Evolutionary conservation across 83 land plant genomes (phyloP).

Genomic region (Picea abies): DNA sequence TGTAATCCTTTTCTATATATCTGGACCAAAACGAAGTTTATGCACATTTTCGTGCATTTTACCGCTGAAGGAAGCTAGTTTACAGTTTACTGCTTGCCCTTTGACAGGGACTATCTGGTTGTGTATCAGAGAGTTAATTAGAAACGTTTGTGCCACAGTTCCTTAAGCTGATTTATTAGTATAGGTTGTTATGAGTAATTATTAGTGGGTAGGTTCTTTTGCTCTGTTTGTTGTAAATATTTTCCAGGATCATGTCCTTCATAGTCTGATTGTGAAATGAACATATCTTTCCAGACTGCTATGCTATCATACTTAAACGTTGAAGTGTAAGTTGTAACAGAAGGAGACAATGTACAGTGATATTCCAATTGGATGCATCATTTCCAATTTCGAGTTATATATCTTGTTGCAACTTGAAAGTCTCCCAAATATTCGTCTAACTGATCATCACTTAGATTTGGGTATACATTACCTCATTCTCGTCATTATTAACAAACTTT

Average conservation of each 20-base stretch:
- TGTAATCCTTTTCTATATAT: background rate
- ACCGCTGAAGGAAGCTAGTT: too few relatives aligned
- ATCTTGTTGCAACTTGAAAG: background rate
- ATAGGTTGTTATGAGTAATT: background rate
- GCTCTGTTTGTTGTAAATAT: background rate
- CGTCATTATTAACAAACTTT: too few relatives aligned
- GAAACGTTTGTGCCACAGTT: background rate
- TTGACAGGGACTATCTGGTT: background rate
- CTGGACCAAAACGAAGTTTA: background rate
- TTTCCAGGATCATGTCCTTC: background rate
- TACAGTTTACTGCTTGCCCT: too few relatives aligned
- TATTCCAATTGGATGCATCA: background rate
- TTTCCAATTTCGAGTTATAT: background rate
- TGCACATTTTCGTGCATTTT: background rate
- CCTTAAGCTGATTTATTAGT: background rate
- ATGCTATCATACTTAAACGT: background rate
- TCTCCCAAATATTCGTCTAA: too few relatives aligned
- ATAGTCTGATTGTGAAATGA: background rate
- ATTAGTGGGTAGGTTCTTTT: background rate
- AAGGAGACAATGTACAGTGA: too few relatives aligned
- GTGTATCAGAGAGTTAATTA: background rate
- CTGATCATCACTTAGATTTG: too few relatives aligned
- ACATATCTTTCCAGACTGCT: background rate
- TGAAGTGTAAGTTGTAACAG: too few relatives aligned
- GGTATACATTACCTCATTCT: too few relatives aligned